Conservation (phyloP, 768 basidiomycete species). For the Serendipita sp. region DNA sequence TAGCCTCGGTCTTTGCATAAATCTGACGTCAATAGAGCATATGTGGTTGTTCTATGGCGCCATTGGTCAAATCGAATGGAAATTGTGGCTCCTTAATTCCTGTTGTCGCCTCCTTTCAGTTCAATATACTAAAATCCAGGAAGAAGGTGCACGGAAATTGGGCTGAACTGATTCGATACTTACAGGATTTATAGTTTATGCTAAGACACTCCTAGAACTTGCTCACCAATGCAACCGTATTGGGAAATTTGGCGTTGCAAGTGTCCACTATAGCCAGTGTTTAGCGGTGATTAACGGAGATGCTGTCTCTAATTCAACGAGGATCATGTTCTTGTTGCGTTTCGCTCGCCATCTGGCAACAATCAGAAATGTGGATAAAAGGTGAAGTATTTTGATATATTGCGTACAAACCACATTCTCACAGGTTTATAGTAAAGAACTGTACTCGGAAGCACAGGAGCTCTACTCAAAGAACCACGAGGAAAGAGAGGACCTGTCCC, state of each 20-base stretch:
- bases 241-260: conserved; percentile 34
- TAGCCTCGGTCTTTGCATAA: conserved; percentile 63
- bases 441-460: conserved; percentile 8
- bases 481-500: conserved; percentile 43
- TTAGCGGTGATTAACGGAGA: conserved; percentile 29
- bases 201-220: neutral
- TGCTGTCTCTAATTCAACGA: conserved; percentile 34
- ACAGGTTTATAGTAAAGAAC: conserved; percentile 14
- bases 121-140: neutral
- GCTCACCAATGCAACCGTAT: neutral
- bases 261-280: conserved; percentile 43
- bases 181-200: neutral
- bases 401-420: conserved; percentile 12
- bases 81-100: neutral
- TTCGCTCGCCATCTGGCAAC: conserved; percentile 50
- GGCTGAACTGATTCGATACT: neutral
- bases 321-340: conserved; percentile 40
- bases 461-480: neutral
- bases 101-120: neutral
- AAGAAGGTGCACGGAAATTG: neutral
- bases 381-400: conserved; percentile 31
- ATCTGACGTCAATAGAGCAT: conserved; percentile 42
- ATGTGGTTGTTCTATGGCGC: neutral
- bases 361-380: conserved; percentile 39
- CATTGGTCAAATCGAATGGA: neutral